Conservation (phyloP, 2,329 filamentous ascomycete species). For the Lachnellula suecica region DNA sequence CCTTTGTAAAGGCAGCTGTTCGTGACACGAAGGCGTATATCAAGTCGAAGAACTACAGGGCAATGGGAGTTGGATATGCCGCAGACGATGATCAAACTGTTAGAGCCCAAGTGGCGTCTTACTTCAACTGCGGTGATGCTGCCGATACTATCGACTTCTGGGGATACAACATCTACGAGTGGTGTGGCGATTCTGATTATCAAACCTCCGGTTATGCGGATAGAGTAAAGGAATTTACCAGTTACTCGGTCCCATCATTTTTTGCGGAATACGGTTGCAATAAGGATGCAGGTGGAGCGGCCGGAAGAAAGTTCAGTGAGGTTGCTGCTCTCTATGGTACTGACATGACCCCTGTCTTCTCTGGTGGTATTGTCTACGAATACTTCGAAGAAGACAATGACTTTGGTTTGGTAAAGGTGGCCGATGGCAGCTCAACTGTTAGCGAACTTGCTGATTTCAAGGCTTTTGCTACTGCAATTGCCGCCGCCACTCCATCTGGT, state of each 20-base stretch:
- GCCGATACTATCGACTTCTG: conserved; percentile 83
- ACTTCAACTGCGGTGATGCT: conserved; percentile 84
- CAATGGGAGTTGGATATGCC: conserved; percentile 88
- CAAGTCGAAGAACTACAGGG: conserved; percentile 70
- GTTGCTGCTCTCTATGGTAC: conserved; percentile 75
- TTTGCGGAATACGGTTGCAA: conserved; percentile 99
- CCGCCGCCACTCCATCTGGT: conserved; percentile 54
- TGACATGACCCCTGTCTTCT: conserved; percentile 84
- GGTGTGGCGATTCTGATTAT: conserved; percentile 85
- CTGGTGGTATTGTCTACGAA: conserved; percentile 97
- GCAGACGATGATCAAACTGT: conserved; percentile 88
- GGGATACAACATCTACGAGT: conserved; percentile 99
- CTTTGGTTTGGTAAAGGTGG: conserved; percentile 51
- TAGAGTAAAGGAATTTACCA: conserved; percentile 79
- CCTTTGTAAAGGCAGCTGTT: conserved; percentile 95
- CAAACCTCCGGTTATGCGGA: conserved; percentile 73
- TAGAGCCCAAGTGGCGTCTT: conserved; percentile 77
- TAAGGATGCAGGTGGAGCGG: conserved; percentile 45
- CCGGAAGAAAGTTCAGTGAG: conserved; percentile 74
- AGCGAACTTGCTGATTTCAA: conserved; percentile 66
- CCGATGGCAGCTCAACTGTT: conserved; percentile 48
- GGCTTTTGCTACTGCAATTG: conserved; percentile 53
- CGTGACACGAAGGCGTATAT: conserved; percentile 95
- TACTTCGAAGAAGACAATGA: conserved; percentile 90
- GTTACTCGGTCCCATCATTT: conserved; percentile 92